Conservation (phyloP, 768 basidiomycete species). For the Lactarius quietus region DNA sequence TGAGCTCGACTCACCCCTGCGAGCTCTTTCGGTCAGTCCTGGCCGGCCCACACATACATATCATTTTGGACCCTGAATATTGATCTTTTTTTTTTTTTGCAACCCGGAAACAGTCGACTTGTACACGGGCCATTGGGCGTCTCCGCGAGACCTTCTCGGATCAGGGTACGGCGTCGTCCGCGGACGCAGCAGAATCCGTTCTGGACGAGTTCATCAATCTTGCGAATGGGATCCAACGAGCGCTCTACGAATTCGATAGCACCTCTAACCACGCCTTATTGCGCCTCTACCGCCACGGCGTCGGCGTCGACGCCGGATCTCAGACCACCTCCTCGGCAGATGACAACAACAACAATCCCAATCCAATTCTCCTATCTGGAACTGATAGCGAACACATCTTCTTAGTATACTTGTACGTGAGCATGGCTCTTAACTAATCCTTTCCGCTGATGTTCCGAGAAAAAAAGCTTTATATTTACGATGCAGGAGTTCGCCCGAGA, state of each 20-base stretch:
- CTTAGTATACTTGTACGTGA: constrained; percentile 85
- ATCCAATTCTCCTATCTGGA: constrained; percentile 32
- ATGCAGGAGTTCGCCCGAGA: constrained; percentile 92
- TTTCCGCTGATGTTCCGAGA: too few relatives aligned
- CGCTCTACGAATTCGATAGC: constrained; percentile 70
- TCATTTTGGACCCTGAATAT: too few relatives aligned
- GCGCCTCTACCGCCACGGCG: constrained; percentile 61
- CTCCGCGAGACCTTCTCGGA: constrained; percentile 63
- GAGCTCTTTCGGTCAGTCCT: constrained; percentile 60
- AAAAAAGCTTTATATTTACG: constrained; percentile 86
- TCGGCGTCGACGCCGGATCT: constrained; percentile 30
- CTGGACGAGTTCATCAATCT: constrained; percentile 63
- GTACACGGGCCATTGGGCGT: constrained; percentile 55
- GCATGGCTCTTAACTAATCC: too few relatives aligned
- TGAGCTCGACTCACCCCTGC: constrained; percentile 74
- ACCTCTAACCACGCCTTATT: constrained; percentile 83
- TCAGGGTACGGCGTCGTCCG: constrained; percentile 32
- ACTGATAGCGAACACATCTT: constrained; percentile 81
- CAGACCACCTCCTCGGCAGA: constrained; percentile 27
- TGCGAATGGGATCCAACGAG: constrained; percentile 61
- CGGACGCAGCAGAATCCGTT: constrained; percentile 38
- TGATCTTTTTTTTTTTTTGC: too few relatives aligned
- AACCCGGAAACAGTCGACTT: constrained; percentile 47
- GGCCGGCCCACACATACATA: too few relatives aligned
- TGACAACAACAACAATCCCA: constrained; percentile 37